A percentile compares a stretch with the other conserved stretches of the same genome.
These are phyloP conservation scores for Cucurbita maxima DNA, from an alignment of 306 rosid genomes.

Conservation along the genomic window DNA sequence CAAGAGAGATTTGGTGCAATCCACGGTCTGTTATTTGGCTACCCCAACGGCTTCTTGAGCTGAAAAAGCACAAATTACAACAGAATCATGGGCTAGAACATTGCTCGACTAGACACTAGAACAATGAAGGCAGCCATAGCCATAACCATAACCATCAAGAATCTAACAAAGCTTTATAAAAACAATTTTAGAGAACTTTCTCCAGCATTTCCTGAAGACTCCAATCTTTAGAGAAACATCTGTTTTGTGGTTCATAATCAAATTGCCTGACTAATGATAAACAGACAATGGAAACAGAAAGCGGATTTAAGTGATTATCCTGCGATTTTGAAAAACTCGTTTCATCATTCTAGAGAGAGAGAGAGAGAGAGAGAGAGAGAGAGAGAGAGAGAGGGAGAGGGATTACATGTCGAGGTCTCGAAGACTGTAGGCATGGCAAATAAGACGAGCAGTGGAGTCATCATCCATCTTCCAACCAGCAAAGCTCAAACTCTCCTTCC, in stretches of 20 bases:
- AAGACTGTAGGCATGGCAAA: constrained; percentile 64
- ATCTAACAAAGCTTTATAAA: not conserved
- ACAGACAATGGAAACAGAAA: not conserved
- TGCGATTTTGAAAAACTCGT: not conserved
- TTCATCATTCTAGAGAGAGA: not conserved
- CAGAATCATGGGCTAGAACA: too few relatives aligned
- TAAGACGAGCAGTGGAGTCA: constrained; percentile 68
- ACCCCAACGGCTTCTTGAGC: constrained; percentile 85
- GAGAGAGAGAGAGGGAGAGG: not conserved
- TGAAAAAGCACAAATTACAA: constrained; percentile 5
- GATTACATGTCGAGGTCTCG: constrained; percentile 55
- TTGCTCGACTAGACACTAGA: too few relatives aligned
- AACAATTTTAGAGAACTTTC: not conserved
- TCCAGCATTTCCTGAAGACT: too few relatives aligned
- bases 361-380: not conserved
- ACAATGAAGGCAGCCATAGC: too few relatives aligned
- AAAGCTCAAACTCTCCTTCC: constrained; percentile 52
- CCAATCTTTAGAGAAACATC: not conserved
- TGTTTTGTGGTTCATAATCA: not conserved
- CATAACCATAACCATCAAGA: not conserved
- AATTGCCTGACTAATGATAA: not conserved
- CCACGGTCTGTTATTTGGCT: constrained; percentile 74
- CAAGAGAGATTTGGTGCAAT: constrained; percentile 45
- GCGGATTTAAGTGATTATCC: not conserved
- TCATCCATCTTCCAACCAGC: constrained; percentile 93